Base-by-base conservation (phyloP, 2,329 filamentous ascomycete species). In the Microascus cirrosus region DNA sequence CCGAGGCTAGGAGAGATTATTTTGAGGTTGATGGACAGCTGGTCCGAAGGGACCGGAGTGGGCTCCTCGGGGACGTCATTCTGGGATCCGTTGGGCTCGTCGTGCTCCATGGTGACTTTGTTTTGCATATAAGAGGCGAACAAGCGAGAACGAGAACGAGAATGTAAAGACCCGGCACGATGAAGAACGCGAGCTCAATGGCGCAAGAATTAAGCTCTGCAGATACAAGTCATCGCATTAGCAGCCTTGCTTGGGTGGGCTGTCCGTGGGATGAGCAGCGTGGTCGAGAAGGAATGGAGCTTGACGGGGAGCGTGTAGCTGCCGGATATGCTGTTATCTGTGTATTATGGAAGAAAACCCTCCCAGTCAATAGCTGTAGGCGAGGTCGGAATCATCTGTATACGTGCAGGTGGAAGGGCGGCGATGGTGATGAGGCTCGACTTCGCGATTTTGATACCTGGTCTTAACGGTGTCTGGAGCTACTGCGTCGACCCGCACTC, bases 1-100 rank as follows among this genome's bases (percentile, higher is more conserved):
- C 73, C 75, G 55, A 76, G 70, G 15, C 81, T 84, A 3, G 82
- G 82, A 60, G 82, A 85, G 48, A 85, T 66, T 59, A 86, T 71
- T 61, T 82, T 76, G 55, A 86, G 72, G 59, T 78, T 82, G 67
- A 84, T 76, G 39, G 71, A 70, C 56, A 73, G 70, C 61, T 68
- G 64, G 18, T 70, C 67, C 36, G 64, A 61, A 39, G 66, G 62
- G 58, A 61, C 62, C 63, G 53, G 13, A 25, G 18, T 24, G 6
- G 53, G 24, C 28, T 24, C 24, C 48, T 28, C 51, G 12, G 50
- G 18, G 51, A 22, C 20, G 51, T 22, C 51, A 45, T 58, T 25
- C 15, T 53, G 48, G 3, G 24, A 22, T 15, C 18, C 32, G 35
- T 42, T 52, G 22, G 56, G 20, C 32, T 22, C 35, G 22, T 58